Evolutionary conservation across 2,329 filamentous ascomycete genomes (phyloP), one percentile per base, ranked within the genome.

Genomic region (Drechslerella coelobrocha): DNA sequence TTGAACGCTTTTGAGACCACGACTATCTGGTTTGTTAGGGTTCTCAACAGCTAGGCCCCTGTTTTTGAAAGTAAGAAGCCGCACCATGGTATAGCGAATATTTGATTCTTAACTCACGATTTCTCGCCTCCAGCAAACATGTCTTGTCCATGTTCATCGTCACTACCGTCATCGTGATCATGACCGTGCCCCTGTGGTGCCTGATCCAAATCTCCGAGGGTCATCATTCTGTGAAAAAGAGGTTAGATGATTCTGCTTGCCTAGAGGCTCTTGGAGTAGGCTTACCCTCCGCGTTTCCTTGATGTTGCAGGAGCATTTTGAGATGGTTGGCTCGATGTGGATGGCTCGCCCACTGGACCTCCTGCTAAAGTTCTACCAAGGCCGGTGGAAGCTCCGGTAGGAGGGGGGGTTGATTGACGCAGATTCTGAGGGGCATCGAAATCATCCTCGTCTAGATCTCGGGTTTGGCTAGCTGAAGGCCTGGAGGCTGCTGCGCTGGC

Each of bases 71-170:
- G 43, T 79, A 76, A 57, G 78, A 14, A 76, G 50, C 78, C 76
- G 72, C 78, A 31, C 10, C 1, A 56, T 6, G 29, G 23, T 2
- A 24, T 24, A 53, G 2, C 17, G 2, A 9, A 81, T 81, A 73
- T 83, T 81, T 75, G 82, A 80, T 34, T 83, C 81, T 12, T 82
- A 9, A 84, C 80, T 29, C 82, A 83, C 27, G 90, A 93, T 83
- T 94, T 94, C 80, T 93, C 91, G 31, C 91, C 91, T 55, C 91
- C 91, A 19, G 91, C 88, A 78, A 92, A 94, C 73, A 92, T 81
- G 76, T 94, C 89, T 73, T 86, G 83, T 34, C 85, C 82, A 26
- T 87, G 84, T 1, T 88, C 82, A 1, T 84, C 81, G 1, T 83
- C 81, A 1, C 83, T 81, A 23, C 83, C 81, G 6, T 83, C 81